A percentile compares a stretch with the other conserved stretches of the same genome.
phyloP scores from a whole-genome alignment of 148 eudicot genomes.

The Heliamphora exappendiculata region DNA sequence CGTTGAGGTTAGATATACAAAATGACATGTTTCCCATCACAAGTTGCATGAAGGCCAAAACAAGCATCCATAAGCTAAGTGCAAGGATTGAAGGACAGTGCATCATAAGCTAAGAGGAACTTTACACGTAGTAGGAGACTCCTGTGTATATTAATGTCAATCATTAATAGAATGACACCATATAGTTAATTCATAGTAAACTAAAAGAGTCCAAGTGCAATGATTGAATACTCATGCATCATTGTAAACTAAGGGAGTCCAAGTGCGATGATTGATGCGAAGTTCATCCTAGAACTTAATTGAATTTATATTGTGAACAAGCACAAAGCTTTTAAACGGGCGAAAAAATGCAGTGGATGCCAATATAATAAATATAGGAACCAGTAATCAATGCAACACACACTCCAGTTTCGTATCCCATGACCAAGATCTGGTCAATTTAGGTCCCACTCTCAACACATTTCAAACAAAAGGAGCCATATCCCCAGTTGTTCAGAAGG shows the following conservation, averaged over 20 bases:
- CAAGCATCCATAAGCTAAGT: not conserved
- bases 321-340: not conserved
- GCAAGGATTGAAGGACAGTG: not conserved
- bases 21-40: not conserved
- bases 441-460: not conserved
- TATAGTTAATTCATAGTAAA: not conserved
- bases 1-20: not conserved
- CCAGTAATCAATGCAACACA: not conserved
- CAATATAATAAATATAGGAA: not conserved
- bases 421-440: not conserved
- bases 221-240: not conserved
- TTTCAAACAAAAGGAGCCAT: not conserved
- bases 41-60: not conserved
- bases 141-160: not conserved
- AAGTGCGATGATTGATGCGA: not conserved
- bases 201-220: not conserved
- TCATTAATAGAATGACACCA: not conserved
- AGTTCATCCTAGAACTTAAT: not conserved
- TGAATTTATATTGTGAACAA: not conserved
- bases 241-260: not conserved
- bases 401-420: not conserved
- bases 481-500: not conserved
- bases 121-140: not conserved
- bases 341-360: not conserved
- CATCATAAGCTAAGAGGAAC: not conserved